Percentiles rank a stretch among this genome's conserved stretches.
Conservation (phyloP, 192 early-diverging fungal genomes). For the Globomyces pollinis-pini region DNA sequence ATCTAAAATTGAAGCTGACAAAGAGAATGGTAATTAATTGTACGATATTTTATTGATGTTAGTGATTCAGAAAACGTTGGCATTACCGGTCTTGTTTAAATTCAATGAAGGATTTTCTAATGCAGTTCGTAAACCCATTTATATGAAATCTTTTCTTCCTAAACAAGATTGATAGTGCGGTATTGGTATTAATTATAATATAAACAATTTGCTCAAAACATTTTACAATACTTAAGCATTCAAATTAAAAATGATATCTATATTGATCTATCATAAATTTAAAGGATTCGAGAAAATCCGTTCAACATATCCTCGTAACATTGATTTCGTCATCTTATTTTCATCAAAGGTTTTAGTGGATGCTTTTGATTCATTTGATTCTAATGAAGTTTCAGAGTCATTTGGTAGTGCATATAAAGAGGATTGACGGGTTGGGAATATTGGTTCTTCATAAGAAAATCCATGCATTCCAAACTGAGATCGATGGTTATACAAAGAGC, state of each 20-base stretch:
- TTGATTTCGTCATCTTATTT: neutral
- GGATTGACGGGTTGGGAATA: too few species aligned
- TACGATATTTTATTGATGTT: neutral
- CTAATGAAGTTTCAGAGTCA: neutral
- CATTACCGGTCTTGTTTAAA: constrained; percentile 22
- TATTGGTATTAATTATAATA: too few species aligned
- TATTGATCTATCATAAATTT: too few species aligned
- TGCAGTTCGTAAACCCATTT: constrained; percentile 72
- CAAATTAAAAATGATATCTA: too few species aligned
- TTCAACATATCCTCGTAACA: neutral
- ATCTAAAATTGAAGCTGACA: neutral
- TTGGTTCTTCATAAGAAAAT: neutral
- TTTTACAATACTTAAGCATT: too few species aligned
- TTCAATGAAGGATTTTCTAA: constrained; percentile 90
- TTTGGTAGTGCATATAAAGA: neutral
- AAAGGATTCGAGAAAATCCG: constrained; percentile 1
- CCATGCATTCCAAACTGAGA: too few species aligned
- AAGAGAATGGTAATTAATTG: neutral
- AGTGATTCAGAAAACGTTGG: neutral
- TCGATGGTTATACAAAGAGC: too few species aligned
- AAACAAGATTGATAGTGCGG: too few species aligned
- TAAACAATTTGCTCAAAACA: too few species aligned
- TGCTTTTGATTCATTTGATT: neutral
- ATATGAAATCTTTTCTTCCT: too few species aligned
- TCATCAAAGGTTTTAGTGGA: neutral